phyloP scores from a whole-genome alignment of 139 green algal genomes.

The Yamagishiella unicocca region DNA sequence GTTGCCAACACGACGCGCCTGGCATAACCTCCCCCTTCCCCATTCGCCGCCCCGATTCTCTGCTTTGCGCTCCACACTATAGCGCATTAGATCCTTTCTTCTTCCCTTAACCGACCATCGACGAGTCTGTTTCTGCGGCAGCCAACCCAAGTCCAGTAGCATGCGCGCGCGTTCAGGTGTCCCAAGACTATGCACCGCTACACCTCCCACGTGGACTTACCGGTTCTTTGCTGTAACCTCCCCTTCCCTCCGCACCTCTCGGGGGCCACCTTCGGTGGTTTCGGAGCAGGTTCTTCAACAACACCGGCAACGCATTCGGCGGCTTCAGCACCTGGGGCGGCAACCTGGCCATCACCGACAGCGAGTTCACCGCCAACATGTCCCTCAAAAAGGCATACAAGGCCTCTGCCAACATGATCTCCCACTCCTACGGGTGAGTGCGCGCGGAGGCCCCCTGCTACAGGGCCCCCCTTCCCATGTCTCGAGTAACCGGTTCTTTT shows the following conservation, averaged over 20 bases:
- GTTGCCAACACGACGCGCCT: background rate
- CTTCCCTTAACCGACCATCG: too few species aligned
- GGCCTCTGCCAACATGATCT: background rate
- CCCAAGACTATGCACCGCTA: background rate
- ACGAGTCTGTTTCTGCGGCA: too few species aligned
- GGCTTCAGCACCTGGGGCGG: background rate
- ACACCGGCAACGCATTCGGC: background rate
- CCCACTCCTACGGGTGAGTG: conserved; percentile 22
- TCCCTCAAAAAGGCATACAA: background rate
- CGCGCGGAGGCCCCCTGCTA: background rate
- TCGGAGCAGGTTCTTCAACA: background rate
- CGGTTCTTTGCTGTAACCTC: background rate
- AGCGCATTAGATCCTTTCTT: too few species aligned
- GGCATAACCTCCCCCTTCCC: background rate
- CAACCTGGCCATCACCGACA: background rate
- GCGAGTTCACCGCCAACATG: background rate
- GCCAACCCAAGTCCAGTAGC: background rate
- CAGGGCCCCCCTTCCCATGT: background rate
- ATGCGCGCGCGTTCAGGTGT: too few species aligned
- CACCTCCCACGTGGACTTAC: background rate
- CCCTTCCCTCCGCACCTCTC: too few species aligned
- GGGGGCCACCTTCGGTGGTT: background rate
- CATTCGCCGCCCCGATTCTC: background rate
- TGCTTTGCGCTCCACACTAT: too few species aligned
- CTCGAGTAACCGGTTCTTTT: background rate